Evolutionary conservation across 371 early-diverging fungal genomes (phyloP).

Genomic region (Mortierella sp.): DNA sequence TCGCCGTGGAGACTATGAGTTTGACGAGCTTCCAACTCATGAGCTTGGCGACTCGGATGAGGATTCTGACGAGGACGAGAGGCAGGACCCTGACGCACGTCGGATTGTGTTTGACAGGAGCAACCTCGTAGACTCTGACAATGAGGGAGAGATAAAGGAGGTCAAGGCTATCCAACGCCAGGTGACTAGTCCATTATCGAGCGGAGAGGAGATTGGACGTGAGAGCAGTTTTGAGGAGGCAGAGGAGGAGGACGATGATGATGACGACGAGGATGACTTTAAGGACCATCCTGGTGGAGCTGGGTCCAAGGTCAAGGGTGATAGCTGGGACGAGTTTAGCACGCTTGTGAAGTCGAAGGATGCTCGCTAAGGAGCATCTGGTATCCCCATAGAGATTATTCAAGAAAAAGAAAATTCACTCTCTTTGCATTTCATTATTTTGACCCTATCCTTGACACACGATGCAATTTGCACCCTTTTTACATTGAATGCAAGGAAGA

Average conservation of each 20-base stretch:
- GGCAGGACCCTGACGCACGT: slow-evolving; percentile 34
- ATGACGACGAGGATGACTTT: slow-evolving; percentile 59
- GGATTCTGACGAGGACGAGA: slow-evolving; percentile 56
- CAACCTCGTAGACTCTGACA: slow-evolving; percentile 24
- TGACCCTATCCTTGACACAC: not conserved
- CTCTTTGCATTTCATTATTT: not conserved
- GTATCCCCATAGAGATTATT: slow-evolving; percentile 1
- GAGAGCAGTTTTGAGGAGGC: slow-evolving; percentile 63
- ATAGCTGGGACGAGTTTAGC: slow-evolving; percentile 51
- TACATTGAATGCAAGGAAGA: not conserved
- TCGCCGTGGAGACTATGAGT: slow-evolving; percentile 55
- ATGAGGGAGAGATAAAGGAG: slow-evolving; percentile 44
- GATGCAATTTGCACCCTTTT: not conserved
- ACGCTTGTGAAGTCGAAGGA: slow-evolving; percentile 47
- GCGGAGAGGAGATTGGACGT: slow-evolving; percentile 55
- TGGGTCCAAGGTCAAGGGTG: slow-evolving; percentile 44
- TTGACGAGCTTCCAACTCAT: slow-evolving; percentile 52
- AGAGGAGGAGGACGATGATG: slow-evolving; percentile 48
- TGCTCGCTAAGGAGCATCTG: not conserved
- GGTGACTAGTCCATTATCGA: slow-evolving; percentile 39
- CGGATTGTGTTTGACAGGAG: slow-evolving; percentile 34
- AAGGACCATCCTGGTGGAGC: slow-evolving; percentile 58
- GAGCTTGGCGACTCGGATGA: slow-evolving; percentile 51
- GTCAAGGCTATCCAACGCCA: slow-evolving; percentile 6
- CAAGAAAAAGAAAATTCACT: not conserved